Evolutionary conservation across 2,329 filamentous ascomycete genomes (phyloP).

Genomic region (Hymenotorrendiella dingleyae): DNA sequence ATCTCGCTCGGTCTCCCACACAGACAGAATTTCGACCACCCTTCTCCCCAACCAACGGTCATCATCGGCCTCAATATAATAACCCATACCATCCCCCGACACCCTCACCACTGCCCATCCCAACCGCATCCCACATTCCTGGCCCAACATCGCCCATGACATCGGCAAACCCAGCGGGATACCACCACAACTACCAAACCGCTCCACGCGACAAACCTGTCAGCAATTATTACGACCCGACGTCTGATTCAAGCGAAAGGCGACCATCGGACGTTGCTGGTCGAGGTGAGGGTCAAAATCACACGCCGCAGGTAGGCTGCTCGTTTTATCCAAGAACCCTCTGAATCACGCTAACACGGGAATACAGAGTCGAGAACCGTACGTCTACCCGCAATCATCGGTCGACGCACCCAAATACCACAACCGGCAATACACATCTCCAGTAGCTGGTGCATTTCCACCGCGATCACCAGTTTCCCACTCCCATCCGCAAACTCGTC

Average conservation of each 20-base stretch:
- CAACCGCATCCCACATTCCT: constrained; percentile 24
- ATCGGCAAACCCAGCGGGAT: constrained; percentile 21
- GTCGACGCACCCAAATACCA: constrained; percentile 44
- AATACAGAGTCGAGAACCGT: constrained; percentile 44
- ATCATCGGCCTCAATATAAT: constrained; percentile 27
- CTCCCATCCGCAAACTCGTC: constrained; percentile 34
- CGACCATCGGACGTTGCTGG: constrained; percentile 31
- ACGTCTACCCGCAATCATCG: constrained; percentile 38
- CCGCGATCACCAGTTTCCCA: constrained; percentile 47
- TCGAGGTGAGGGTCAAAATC: constrained; percentile 24
- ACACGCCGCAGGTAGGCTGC: constrained; percentile 27
- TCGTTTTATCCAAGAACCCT: background rate
- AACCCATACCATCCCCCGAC: constrained; percentile 26
- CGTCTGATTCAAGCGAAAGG: constrained; percentile 38
- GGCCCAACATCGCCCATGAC: constrained; percentile 24
- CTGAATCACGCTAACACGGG: constrained; percentile 11
- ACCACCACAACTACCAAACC: constrained; percentile 31
- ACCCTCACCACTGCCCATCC: constrained; percentile 21
- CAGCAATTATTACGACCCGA: constrained; percentile 40
- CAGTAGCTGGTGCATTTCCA: constrained; percentile 39
- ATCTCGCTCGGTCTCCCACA: constrained; percentile 21
- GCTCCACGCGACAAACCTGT: constrained; percentile 34
- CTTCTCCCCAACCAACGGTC: constrained; percentile 26
- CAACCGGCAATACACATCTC: constrained; percentile 45
- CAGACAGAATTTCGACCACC: constrained; percentile 24